Percentiles rank a stretch among this genome's conserved stretches.
Conservation (phyloP, 2,329 filamentous ascomycete genomes). For the Verticillium dahliae region DNA sequence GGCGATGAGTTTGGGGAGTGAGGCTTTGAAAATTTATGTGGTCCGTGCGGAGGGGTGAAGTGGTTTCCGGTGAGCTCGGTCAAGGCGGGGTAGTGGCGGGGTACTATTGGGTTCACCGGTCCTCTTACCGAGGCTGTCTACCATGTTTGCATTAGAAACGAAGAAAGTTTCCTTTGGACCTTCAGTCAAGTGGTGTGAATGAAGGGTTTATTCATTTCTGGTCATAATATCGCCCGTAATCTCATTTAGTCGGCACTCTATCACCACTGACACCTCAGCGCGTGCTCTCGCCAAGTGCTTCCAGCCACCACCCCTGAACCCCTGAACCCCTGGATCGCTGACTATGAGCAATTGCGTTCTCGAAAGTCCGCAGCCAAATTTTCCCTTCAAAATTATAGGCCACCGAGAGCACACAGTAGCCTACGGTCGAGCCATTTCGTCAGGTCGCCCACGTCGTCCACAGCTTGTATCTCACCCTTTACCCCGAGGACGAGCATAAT, state of each 20-base stretch:
- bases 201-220: too few relatives aligned
- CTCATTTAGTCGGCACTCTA: too few relatives aligned
- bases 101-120: background rate
- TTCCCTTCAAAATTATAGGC: background rate
- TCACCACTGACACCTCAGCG: too few relatives aligned
- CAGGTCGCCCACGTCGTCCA: conserved; percentile 50
- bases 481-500: conserved; percentile 66
- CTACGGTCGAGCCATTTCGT: conserved; percentile 41
- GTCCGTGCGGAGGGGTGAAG: background rate
- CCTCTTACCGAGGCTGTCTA: background rate
- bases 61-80: background rate
- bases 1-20: background rate
- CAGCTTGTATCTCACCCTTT: conserved; percentile 72
- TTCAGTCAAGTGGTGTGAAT: too few relatives aligned
- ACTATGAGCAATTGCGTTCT: background rate
- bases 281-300: background rate
- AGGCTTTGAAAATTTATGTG: conserved; percentile 7
- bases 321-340: background rate
- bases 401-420: conserved; percentile 16
- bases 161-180: too few relatives aligned
- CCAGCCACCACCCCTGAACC: background rate
- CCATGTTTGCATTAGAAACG: too few relatives aligned
- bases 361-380: background rate
- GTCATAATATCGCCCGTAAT: too few relatives aligned
- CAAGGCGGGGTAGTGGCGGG: background rate